Conservation (phyloP, 176 grass and related monocot genomes). For the Echinochloa phyllopogon region DNA sequence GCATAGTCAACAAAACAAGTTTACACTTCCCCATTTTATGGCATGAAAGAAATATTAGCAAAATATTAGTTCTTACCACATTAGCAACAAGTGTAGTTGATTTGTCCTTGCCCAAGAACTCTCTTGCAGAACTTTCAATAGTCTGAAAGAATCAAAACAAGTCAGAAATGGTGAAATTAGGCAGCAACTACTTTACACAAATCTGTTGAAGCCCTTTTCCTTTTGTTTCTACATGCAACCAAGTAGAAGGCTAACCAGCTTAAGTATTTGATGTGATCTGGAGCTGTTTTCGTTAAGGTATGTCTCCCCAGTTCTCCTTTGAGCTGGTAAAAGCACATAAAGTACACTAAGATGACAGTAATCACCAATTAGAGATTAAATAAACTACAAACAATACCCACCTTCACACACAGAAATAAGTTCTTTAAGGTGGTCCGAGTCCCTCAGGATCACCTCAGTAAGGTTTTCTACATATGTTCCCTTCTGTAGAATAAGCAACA, state of each 20-base stretch:
- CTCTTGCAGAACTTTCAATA: slow-evolving; percentile 83
- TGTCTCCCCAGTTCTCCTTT: slow-evolving; percentile 86
- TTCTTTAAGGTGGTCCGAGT: slow-evolving; percentile 81
- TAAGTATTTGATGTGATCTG: slow-evolving; percentile 96
- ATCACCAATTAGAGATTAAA: slow-evolving; percentile 32
- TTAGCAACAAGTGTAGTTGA: slow-evolving; percentile 76
- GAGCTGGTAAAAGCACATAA: slow-evolving; percentile 58
- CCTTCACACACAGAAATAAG: slow-evolving; percentile 94
- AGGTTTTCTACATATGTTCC: slow-evolving; percentile 83
- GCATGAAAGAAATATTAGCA: slow-evolving; percentile 1
- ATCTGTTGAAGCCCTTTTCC: slow-evolving; percentile 1
- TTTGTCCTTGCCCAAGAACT: slow-evolving; percentile 87
- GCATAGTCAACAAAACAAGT: slow-evolving; percentile 34
- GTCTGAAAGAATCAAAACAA: slow-evolving; percentile 59
- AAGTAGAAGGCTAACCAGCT: slow-evolving; percentile 67
- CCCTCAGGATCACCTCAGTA: slow-evolving; percentile 73
- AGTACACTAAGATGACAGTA: slow-evolving; percentile 31
- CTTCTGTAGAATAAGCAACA: slow-evolving; percentile 66
- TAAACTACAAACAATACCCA: slow-evolving; percentile 42
- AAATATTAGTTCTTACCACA: slow-evolving; percentile 70
- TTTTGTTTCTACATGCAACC: slow-evolving; percentile 26
- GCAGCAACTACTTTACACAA: slow-evolving; percentile 18
- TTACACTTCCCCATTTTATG: slow-evolving; percentile 4
- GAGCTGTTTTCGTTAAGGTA: slow-evolving; percentile 92
- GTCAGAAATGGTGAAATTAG: slow-evolving; percentile 38